Evolutionary conservation across 1,284 basidiomycete species (phyloP).

Genomic region (Trichosporon ovoides): DNA sequence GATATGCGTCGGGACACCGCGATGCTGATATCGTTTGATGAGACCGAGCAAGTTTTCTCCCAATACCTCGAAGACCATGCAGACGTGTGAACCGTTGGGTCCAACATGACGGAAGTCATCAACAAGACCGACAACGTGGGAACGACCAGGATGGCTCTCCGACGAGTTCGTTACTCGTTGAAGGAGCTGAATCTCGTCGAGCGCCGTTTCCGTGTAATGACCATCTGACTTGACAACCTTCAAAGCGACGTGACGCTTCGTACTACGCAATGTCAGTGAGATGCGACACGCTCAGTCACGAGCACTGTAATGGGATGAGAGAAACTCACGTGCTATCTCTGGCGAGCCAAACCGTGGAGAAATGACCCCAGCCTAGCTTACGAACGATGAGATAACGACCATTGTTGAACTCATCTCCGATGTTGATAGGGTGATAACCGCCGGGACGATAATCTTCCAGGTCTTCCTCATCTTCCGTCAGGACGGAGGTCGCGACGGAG

Average conservation of each 20-base stretch:
- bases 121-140: conserved; percentile 83
- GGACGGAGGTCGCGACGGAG: conserved; percentile 40
- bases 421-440: conserved; percentile 92
- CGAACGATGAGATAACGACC: conserved; percentile 85
- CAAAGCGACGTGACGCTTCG: conserved; percentile 92
- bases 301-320: too few relatives aligned
- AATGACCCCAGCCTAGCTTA: conserved; percentile 97
- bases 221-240: conserved; percentile 98
- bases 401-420: conserved; percentile 86
- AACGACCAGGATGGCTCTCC: conserved; percentile 56
- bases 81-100: conserved; percentile 96
- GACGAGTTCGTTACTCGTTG: conserved; percentile 87
- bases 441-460: conserved; percentile 74
- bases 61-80: conserved; percentile 99
- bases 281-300: too few relatives aligned
- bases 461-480: conserved; percentile 51
- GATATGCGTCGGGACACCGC: conserved; percentile 85
- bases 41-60: conserved; percentile 97
- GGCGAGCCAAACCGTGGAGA: conserved; percentile 89
- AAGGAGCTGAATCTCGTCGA: conserved; percentile 97
- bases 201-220: conserved; percentile 93
- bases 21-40: conserved; percentile 82
- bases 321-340: conserved; percentile 72
- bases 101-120: conserved; percentile 97
- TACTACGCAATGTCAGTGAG: conserved; percentile 52